Evolutionary conservation across 2,329 filamentous ascomycete genomes (phyloP).

Genomic region (Metarhizium brunneum): DNA sequence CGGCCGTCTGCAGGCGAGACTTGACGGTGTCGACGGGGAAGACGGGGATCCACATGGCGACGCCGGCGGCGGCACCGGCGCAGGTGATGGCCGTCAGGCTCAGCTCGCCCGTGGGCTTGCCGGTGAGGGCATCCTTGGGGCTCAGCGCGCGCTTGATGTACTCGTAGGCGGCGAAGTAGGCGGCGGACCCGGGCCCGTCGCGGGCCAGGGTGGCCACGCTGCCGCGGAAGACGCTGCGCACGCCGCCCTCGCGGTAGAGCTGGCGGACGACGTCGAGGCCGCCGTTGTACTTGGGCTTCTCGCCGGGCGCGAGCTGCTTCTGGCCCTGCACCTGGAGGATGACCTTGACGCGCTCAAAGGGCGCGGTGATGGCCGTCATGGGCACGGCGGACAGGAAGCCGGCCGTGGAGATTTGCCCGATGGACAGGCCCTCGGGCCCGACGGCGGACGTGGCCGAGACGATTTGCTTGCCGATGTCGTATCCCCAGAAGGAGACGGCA

Average conservation of each 20-base stretch:
- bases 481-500: conserved; percentile 72
- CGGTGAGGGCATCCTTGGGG: conserved; percentile 65
- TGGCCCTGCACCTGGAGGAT: conserved; percentile 96
- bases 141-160: conserved; percentile 83
- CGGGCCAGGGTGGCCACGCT: conserved; percentile 83
- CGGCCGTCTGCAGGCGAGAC: conserved; percentile 82
- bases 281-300: conserved; percentile 86
- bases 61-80: conserved; percentile 81
- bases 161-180: conserved; percentile 97
- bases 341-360: conserved; percentile 97
- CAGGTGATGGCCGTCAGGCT: conserved; percentile 74
- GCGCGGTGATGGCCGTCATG: conserved; percentile 96
- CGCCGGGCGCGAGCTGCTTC: conserved; percentile 75
- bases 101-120: conserved; percentile 65
- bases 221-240: conserved; percentile 88
- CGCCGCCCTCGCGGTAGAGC: conserved; percentile 82
- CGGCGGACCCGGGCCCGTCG: conserved; percentile 85
- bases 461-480: conserved; percentile 88
- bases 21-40: conserved; percentile 98
- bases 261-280: conserved; percentile 86
- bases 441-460: conserved; percentile 61
- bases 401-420: conserved; percentile 80
- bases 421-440: conserved; percentile 62
- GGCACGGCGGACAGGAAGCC: conserved; percentile 97
- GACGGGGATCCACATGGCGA: conserved; percentile 99